Percentiles rank a stretch among this genome's conserved stretches.
These are phyloP conservation scores for Seiridium unicorne DNA, from an alignment of 2,329 filamentous ascomycete species.

Conservation along the genomic window DNA sequence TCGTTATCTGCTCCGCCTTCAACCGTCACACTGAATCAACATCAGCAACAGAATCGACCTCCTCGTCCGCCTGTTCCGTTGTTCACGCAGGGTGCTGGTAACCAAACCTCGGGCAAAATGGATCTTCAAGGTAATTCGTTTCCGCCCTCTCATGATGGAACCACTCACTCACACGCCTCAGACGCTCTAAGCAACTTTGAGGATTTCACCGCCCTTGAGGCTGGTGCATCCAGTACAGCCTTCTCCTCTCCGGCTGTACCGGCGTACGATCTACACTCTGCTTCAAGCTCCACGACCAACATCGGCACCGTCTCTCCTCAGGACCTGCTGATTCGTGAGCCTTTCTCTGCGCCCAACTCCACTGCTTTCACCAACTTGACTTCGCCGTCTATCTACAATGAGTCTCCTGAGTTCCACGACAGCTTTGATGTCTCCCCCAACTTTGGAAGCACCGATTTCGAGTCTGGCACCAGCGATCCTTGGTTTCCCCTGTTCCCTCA, in stretches of 20 bases:
- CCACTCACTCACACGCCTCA: slow-evolving; percentile 30
- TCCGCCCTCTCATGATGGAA: neutral
- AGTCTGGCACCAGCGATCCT: slow-evolving; percentile 45
- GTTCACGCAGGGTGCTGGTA: slow-evolving; percentile 62
- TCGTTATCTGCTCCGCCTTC: slow-evolving; percentile 61
- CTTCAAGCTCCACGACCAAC: slow-evolving; percentile 50
- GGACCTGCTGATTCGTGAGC: slow-evolving; percentile 71
- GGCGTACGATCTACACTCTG: slow-evolving; percentile 49
- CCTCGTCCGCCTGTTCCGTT: slow-evolving; percentile 69
- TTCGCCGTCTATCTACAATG: slow-evolving; percentile 76
- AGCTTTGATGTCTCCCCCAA: slow-evolving; percentile 77
- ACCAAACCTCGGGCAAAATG: slow-evolving; percentile 46
- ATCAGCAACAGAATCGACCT: slow-evolving; percentile 47
- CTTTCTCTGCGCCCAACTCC: slow-evolving; percentile 78
- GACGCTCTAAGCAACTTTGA: slow-evolving; percentile 58
- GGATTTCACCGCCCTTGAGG: slow-evolving; percentile 57
- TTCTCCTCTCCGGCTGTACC: slow-evolving; percentile 54
- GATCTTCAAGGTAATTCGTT: slow-evolving; percentile 52
- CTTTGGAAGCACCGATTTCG: slow-evolving; percentile 62
- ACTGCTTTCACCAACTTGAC: slow-evolving; percentile 80
- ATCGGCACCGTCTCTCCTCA: slow-evolving; percentile 79
- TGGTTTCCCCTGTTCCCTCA: slow-evolving; percentile 77
- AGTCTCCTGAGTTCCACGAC: slow-evolving; percentile 71
- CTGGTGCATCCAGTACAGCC: slow-evolving; percentile 44
- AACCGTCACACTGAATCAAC: slow-evolving; percentile 54